A percentile compares a stretch with the other conserved stretches of the same genome.
Evolutionary conservation across 73 alveolate species (phyloP).

Genomic region (Stentor roeselii): DNA sequence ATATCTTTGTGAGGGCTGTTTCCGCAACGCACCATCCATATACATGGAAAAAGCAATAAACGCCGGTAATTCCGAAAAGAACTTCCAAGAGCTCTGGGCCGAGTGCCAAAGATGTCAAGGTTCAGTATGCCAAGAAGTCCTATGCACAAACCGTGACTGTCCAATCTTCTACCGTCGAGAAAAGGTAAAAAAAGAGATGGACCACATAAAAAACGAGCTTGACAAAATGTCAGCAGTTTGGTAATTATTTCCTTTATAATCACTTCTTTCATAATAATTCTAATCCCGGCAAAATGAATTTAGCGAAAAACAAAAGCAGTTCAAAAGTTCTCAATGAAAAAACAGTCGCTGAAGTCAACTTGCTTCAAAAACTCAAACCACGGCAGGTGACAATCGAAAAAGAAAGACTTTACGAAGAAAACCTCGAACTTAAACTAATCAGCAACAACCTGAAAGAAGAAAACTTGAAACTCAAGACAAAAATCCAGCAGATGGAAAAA

Average conservation of each 20-base stretch:
- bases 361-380: background rate
- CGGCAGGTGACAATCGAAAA: slow-evolving; percentile 16
- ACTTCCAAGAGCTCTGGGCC: slow-evolving; percentile 93
- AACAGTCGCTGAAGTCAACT: background rate
- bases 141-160: slow-evolving; percentile 97
- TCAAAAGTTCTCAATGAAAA: background rate
- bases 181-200: slow-evolving; percentile 79
- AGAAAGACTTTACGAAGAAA: slow-evolving; percentile 23
- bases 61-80: slow-evolving; percentile 65
- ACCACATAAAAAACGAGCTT: slow-evolving; percentile 26
- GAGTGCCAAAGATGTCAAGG: slow-evolving; percentile 99
- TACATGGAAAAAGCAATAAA: slow-evolving; percentile 80
- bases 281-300: background rate
- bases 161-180: slow-evolving; percentile 95
- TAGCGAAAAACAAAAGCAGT: background rate
- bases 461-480: background rate
- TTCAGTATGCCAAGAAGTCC: slow-evolving; percentile 78
- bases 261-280: too few relatives aligned
- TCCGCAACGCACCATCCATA: slow-evolving; percentile 66
- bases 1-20: slow-evolving; percentile 85
- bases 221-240: slow-evolving; percentile 10
- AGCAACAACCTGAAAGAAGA: background rate
- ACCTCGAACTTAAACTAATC: background rate
- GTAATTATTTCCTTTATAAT: too few relatives aligned
- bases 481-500: slow-evolving; percentile 11